Conservation (phyloP, 2,329 filamentous ascomycete genomes). For the Talaromyces piceae region DNA sequence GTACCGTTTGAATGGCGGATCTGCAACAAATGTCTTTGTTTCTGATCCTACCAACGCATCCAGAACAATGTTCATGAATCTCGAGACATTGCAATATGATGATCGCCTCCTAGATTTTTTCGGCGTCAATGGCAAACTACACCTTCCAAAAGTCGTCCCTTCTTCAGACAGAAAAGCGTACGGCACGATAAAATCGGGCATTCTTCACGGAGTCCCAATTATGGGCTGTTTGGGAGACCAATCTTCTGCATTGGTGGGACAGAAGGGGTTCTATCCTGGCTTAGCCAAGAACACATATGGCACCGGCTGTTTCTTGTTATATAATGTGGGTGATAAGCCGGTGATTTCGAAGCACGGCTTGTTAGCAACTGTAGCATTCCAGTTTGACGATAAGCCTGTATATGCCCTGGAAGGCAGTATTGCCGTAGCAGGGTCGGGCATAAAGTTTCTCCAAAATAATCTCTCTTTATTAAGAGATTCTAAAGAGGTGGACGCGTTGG, state of each 20-base stretch:
- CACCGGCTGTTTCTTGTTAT: conserved; percentile 80
- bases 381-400: conserved; percentile 62
- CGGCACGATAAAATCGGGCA: conserved; percentile 56
- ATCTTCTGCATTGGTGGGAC: conserved; percentile 76
- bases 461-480: conserved; percentile 54
- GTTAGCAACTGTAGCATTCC: conserved; percentile 76
- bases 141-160: conserved; percentile 70
- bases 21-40: conserved; percentile 61
- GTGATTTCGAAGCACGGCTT: conserved; percentile 78
- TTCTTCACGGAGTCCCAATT: conserved; percentile 61
- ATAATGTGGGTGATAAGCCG: conserved; percentile 77
- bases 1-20: conserved; percentile 68
- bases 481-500: conserved; percentile 57
- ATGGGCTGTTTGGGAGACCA: conserved; percentile 80
- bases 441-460: conserved; percentile 66
- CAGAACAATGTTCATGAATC: conserved; percentile 88
- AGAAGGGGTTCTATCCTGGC: conserved; percentile 74
- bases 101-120: conserved; percentile 72
- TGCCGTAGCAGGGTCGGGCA: conserved; percentile 70
- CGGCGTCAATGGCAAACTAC: conserved; percentile 63
- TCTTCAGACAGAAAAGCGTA: conserved; percentile 68
- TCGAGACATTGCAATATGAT: conserved; percentile 71
- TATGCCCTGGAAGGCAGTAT: conserved; percentile 82
- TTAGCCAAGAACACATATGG: conserved; percentile 88
- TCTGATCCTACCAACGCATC: conserved; percentile 84